A percentile compares a stretch with the other conserved stretches of the same genome.
Evolutionary conservation across 345 rosid genomes (phyloP).

Genomic region (Camelina laxa): DNA sequence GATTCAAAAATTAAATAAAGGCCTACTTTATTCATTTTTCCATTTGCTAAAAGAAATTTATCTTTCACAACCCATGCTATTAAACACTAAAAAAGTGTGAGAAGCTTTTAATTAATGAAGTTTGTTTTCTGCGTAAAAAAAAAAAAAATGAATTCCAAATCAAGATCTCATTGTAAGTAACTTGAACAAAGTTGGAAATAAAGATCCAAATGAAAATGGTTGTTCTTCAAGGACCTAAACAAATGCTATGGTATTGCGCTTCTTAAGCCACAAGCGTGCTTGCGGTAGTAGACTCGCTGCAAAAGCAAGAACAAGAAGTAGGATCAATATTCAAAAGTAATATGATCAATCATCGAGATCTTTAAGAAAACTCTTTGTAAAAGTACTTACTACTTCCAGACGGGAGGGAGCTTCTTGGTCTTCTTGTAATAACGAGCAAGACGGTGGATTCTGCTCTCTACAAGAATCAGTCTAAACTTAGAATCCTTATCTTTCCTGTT

Average conservation of each 20-base stretch:
- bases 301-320: background rate
- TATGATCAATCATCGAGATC: background rate
- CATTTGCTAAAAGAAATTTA: background rate
- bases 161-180: background rate
- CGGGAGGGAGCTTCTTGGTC: constrained; percentile 6
- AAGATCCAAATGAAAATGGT: background rate
- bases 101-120: background rate
- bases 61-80: no score
- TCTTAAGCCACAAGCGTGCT: constrained; percentile 37
- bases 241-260: background rate
- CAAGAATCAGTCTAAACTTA: background rate
- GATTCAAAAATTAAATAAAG: background rate
- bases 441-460: constrained; percentile 1
- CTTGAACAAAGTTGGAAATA: background rate
- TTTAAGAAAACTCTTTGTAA: background rate
- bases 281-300: constrained; percentile 38
- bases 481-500: constrained; percentile 10
- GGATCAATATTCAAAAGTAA: background rate
- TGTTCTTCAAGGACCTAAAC: background rate
- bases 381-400: constrained; percentile 8
- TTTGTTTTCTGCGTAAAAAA: no score
- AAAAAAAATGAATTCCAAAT: background rate
- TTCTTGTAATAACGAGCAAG: constrained; percentile 12
- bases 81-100: background rate
- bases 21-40: background rate